A percentile compares a stretch with the other conserved stretches of the same genome.
Conservation (phyloP, 257 asterid genomes). For the Handroanthus guayacan region DNA sequence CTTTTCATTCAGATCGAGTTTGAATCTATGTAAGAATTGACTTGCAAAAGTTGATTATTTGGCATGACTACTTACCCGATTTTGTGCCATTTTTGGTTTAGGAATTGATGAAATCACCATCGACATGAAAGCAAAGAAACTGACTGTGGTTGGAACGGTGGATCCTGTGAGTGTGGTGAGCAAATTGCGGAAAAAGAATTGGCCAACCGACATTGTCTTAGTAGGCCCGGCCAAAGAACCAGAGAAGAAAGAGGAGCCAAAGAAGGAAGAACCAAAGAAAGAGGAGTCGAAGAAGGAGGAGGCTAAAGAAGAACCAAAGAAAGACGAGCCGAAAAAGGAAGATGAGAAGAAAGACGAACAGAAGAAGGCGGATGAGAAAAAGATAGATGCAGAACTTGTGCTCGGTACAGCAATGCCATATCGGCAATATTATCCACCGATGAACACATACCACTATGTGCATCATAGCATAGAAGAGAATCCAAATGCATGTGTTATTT, state of each 20-base stretch:
- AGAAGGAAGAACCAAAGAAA: conserved; percentile 51
- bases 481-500: conserved; percentile 66
- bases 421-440: conserved; percentile 56
- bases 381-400: conserved; percentile 34
- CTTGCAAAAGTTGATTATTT: too few species aligned
- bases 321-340: conserved; percentile 49
- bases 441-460: conserved; percentile 52
- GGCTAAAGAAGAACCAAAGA: conserved; percentile 40
- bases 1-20: neutral
- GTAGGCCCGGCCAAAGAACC: conserved; percentile 59
- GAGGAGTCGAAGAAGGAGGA: conserved; percentile 46
- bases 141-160: conserved; percentile 60
- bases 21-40: too few species aligned
- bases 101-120: conserved; percentile 68
- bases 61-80: neutral
- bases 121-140: conserved; percentile 53
- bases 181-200: conserved; percentile 61
- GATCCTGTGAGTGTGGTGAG: conserved; percentile 61
- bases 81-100: conserved; percentile 1
- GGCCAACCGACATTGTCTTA: conserved; percentile 53
- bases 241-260: conserved; percentile 54
- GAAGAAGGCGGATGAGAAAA: conserved; percentile 43
- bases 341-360: conserved; percentile 39
- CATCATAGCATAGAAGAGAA: conserved; percentile 77
- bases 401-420: conserved; percentile 46